A percentile compares a stretch with the other conserved stretches of the same genome.
These are phyloP conservation scores for Tubosaeta sp. DNA, from an alignment of 768 basidiomycete species.

Conservation along the genomic window DNA sequence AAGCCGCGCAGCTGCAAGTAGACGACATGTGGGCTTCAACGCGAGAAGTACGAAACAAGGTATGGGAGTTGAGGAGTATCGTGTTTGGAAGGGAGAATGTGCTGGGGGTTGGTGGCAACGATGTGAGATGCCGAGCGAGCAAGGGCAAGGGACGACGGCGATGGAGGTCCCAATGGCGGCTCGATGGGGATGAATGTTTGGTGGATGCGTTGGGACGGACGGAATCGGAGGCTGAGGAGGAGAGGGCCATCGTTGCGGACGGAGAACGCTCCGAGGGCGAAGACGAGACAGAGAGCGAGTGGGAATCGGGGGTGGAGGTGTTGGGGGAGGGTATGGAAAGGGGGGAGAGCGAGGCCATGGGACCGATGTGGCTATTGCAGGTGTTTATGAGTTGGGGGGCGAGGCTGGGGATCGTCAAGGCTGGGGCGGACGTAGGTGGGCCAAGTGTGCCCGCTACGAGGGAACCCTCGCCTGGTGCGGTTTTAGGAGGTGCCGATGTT, in stretches of 20 bases:
- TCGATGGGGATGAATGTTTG: slow-evolving; percentile 56
- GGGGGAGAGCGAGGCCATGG: slow-evolving; percentile 55
- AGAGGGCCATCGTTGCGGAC: slow-evolving; percentile 35
- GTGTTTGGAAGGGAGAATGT: slow-evolving; percentile 62
- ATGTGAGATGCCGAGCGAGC: slow-evolving; percentile 26
- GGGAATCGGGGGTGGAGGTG: slow-evolving; percentile 21
- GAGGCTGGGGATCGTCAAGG: slow-evolving; percentile 46
- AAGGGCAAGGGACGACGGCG: slow-evolving; percentile 52
- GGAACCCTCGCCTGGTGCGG: slow-evolving; percentile 14
- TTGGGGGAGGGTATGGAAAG: slow-evolving; percentile 22
- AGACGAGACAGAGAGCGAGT: slow-evolving; percentile 29
- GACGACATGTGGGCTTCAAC: slow-evolving; percentile 66
- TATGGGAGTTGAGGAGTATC: slow-evolving; percentile 60
- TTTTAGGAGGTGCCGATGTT: slow-evolving; percentile 1
- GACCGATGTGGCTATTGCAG: slow-evolving; percentile 72
- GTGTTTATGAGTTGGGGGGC: slow-evolving; percentile 78
- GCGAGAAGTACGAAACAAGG: slow-evolving; percentile 54
- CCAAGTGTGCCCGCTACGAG: slow-evolving; percentile 11
- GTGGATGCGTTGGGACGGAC: slow-evolving; percentile 70
- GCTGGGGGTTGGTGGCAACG: slow-evolving; percentile 39
- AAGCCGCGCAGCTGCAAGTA: slow-evolving; percentile 63
- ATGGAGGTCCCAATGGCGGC: slow-evolving; percentile 50
- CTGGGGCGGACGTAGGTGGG: slow-evolving; percentile 18
- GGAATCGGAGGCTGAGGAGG: slow-evolving; percentile 75
- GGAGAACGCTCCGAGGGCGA: slow-evolving; percentile 29